phyloP scores from a whole-genome alignment of 169 alveolate genomes.

The Babesia caballi region DNA sequence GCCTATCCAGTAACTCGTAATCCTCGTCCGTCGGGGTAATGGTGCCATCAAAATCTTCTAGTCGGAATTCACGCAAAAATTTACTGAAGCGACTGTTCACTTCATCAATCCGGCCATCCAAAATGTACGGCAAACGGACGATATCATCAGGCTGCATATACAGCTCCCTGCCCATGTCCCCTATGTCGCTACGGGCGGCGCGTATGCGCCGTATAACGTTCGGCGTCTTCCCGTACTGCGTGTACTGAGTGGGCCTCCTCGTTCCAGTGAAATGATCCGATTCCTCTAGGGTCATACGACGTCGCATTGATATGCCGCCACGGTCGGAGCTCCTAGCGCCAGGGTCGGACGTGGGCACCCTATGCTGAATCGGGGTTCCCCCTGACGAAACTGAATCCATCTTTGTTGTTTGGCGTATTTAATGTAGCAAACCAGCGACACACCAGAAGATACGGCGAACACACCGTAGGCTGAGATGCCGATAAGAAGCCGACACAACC shows the following conservation, averaged over 20 bases:
- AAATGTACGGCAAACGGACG: conserved; percentile 77
- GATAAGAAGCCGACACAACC: not conserved
- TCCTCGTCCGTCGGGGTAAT: conserved; percentile 69
- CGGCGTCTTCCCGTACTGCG: conserved; percentile 82
- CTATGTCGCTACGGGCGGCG: conserved; percentile 82
- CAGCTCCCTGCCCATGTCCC: conserved; percentile 84
- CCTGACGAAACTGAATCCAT: conserved; percentile 11
- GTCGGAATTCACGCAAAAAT: conserved; percentile 71
- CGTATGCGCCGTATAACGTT: conserved; percentile 76
- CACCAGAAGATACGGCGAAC: too few species aligned
- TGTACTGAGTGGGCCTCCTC: conserved; percentile 67
- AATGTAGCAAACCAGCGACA: too few species aligned
- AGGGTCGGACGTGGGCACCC: not conserved
- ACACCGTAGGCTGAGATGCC: too few species aligned
- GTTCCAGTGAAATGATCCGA: conserved; percentile 15
- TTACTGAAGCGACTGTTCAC: conserved; percentile 70
- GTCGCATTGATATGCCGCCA: conserved; percentile 24
- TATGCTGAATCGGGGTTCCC: conserved; percentile 10
- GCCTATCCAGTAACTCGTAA: conserved; percentile 50
- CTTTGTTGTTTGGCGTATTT: too few species aligned
- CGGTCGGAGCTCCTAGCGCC: conserved; percentile 2
- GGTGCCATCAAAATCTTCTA: conserved; percentile 69
- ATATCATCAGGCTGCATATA: conserved; percentile 81
- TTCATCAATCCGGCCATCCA: conserved; percentile 74
- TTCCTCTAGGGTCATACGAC: conserved; percentile 34